phyloP scores from a whole-genome alignment of 345 rosid species.

The Acer negundo region DNA sequence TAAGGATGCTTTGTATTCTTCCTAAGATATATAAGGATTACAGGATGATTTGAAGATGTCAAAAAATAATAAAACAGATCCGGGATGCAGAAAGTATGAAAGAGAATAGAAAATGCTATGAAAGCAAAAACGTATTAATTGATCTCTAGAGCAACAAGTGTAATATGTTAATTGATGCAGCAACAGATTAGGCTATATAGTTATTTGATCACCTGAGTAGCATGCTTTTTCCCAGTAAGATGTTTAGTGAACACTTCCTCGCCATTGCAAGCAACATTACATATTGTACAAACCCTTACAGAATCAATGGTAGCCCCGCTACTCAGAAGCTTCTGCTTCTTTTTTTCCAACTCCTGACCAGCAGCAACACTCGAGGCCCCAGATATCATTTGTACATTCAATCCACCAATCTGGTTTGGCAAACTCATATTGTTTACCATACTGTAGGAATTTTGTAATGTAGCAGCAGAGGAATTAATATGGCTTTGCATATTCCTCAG shows the following conservation, averaged over 20 bases:
- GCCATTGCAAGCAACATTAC: constrained; percentile 52
- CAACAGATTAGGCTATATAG: not conserved
- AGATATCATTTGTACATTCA: constrained; percentile 19
- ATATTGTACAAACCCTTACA: constrained; percentile 38
- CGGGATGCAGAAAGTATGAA: not conserved
- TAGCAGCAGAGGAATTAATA: not conserved
- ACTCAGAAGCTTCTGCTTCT: constrained; percentile 37
- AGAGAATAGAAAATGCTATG: not conserved
- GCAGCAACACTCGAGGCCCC: constrained; percentile 11
- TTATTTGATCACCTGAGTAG: constrained; percentile 32
- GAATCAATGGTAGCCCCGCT: constrained; percentile 43
- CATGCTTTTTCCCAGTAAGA: constrained; percentile 46
- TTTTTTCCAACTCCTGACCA: constrained; percentile 34
- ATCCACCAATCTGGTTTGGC: not conserved
- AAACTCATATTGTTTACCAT: not conserved
- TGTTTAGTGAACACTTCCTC: constrained; percentile 33
- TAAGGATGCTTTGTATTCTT: too few relatives aligned
- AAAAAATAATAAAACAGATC: not conserved
- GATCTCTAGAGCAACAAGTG: not conserved
- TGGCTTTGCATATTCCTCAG: constrained; percentile 23
- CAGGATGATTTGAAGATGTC: not conserved
- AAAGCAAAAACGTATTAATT: not conserved
- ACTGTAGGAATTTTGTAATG: constrained; percentile 14
- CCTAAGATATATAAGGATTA: not conserved
- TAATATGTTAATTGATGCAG: not conserved